A percentile compares a stretch with the other conserved stretches of the same genome.
phyloP scores from a whole-genome alignment of 805 yeast species.

The Yarrowia sp. region DNA sequence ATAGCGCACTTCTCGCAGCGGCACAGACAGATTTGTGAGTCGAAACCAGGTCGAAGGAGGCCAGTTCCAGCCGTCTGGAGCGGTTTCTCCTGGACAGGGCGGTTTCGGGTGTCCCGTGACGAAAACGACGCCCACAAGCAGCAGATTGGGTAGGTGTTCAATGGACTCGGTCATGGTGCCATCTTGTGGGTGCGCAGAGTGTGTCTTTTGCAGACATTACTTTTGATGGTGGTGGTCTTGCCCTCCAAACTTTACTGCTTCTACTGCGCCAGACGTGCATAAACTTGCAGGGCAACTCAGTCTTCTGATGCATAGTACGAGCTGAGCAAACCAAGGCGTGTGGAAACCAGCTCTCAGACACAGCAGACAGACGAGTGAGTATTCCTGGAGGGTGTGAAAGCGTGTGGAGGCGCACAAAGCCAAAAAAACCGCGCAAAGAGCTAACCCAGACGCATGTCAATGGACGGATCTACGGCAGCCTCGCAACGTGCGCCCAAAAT shows the following conservation, averaged over 20 bases:
- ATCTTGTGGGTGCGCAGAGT: too few relatives aligned
- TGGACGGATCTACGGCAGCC: conserved; percentile 16
- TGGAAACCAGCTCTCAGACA: too few relatives aligned
- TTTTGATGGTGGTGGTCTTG: too few relatives aligned
- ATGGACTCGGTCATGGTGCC: background rate
- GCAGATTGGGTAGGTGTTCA: background rate
- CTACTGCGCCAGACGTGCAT: background rate
- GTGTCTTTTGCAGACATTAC: too few relatives aligned
- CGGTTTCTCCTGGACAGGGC: background rate
- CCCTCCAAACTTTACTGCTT: background rate
- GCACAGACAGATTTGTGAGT: background rate
- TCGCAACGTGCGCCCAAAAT: background rate
- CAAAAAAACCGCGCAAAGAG: too few relatives aligned
- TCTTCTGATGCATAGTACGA: too few relatives aligned
- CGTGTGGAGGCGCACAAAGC: too few relatives aligned
- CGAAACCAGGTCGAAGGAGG: conserved; percentile 14
- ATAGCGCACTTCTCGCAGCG: background rate
- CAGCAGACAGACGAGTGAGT: background rate
- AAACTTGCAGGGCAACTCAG: background rate
- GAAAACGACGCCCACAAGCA: background rate
- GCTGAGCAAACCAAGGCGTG: background rate
- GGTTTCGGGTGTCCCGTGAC: background rate
- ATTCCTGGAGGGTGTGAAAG: too few relatives aligned
- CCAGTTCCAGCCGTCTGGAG: conserved; percentile 23
- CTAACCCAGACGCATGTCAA: conserved; percentile 16